A percentile compares a stretch with the other conserved stretches of the same genome.
Evolutionary conservation across 2,329 filamentous ascomycete genomes (phyloP).

Genomic region (Zarea fungicola): DNA sequence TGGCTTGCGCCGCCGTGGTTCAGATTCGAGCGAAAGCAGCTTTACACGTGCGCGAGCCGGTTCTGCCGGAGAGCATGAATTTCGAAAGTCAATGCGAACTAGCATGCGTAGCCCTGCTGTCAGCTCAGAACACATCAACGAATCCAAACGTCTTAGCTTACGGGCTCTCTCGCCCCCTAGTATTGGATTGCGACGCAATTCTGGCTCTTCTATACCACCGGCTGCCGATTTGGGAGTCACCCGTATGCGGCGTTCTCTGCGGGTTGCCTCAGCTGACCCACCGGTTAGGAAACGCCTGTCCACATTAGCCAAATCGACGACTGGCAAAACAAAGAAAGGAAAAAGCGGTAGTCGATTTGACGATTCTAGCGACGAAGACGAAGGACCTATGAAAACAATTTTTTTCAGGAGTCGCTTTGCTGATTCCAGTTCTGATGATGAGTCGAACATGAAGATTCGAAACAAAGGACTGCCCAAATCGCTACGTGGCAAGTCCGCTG

Average conservation of each 20-base stretch:
- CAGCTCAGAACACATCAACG: conserved; percentile 25
- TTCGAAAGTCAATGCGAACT: conserved; percentile 69
- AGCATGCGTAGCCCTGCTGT: conserved; percentile 20
- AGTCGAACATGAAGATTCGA: background rate
- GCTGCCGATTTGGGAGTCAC: conserved; percentile 18
- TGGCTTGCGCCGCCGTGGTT: conserved; percentile 47
- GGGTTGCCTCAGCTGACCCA: conserved; percentile 34
- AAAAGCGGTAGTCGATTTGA: conserved; percentile 47
- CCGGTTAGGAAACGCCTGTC: conserved; percentile 36
- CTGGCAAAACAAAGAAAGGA: conserved; percentile 35
- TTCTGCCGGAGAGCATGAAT: conserved; percentile 46
- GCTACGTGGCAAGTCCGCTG: conserved; percentile 18
- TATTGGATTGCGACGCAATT: conserved; percentile 44
- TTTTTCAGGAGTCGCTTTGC: conserved; percentile 56
- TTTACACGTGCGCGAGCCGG: conserved; percentile 62
- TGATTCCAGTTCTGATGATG: conserved; percentile 64
- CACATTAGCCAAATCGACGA: conserved; percentile 35
- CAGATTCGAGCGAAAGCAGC: conserved; percentile 72
- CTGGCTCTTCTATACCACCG: conserved; percentile 33
- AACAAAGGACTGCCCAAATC: conserved; percentile 20
- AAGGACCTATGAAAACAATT: conserved; percentile 22
- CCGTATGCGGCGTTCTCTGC: conserved; percentile 43
- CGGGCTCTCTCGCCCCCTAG: conserved; percentile 65
- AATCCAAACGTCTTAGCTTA: conserved; percentile 62
- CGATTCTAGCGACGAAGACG: conserved; percentile 60